Evolutionary conservation across 257 asterid species (phyloP).

Genomic region (Salvia rosmarinus): DNA sequence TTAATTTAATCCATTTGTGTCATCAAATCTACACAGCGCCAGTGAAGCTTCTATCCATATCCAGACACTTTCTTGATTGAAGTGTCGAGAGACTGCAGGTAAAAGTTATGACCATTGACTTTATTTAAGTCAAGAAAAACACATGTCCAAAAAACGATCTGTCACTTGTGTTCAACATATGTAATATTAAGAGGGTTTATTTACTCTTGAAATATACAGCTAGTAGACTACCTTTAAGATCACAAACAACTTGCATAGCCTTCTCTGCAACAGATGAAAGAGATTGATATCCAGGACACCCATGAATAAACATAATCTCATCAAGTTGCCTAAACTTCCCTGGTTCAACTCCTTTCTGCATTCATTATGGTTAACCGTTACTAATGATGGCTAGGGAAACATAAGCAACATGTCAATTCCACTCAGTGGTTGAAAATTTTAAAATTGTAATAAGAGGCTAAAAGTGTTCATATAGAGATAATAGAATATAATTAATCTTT

Average conservation of each 20-base stretch:
- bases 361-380: constrained; percentile 14
- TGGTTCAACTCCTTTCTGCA: constrained; percentile 80
- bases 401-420: neutral
- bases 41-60: neutral
- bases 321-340: constrained; percentile 97
- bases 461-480: constrained; percentile 17
- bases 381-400: constrained; percentile 23
- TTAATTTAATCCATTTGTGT: neutral
- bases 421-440: neutral
- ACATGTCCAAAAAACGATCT: neutral
- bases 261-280: constrained; percentile 67
- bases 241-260: constrained; percentile 89
- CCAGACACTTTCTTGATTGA: neutral
- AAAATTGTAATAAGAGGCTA: constrained; percentile 7
- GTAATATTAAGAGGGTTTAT: neutral
- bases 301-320: constrained; percentile 74
- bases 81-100: too few species aligned
- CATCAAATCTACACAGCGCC: neutral
- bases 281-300: constrained; percentile 74
- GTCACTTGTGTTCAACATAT: neutral
- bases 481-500: constrained; percentile 12
- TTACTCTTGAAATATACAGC: constrained; percentile 1
- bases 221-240: constrained; percentile 69
- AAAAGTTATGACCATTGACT: too few species aligned
- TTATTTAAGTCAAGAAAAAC: neutral